A percentile compares a stretch with the other conserved stretches of the same genome.
Conservation (phyloP, 2,329 filamentous ascomycete species). For the Colletotrichum echinochloae region DNA sequence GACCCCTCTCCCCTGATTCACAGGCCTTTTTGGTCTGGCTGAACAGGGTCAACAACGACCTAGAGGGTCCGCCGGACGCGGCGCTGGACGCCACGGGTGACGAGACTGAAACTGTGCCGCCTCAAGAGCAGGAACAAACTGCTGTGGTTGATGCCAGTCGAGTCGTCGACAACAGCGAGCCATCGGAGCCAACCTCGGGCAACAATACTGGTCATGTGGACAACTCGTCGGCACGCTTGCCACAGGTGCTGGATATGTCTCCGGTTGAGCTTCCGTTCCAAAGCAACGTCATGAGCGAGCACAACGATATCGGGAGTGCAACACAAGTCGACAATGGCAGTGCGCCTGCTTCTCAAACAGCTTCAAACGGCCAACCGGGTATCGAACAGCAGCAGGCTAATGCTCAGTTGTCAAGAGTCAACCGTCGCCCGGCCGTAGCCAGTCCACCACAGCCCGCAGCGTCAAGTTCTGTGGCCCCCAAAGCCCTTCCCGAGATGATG, state of each 20-base stretch:
- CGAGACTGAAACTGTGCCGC: neutral
- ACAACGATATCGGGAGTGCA: neutral
- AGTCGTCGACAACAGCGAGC: accelerated
- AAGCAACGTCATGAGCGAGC: neutral
- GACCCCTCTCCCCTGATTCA: neutral
- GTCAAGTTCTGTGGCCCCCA: neutral
- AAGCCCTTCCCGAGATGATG: neutral
- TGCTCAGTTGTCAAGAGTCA: neutral
- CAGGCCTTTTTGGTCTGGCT: neutral
- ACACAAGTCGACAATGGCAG: neutral
- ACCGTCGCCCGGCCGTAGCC: neutral
- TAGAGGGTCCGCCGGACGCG: neutral
- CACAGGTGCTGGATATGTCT: neutral
- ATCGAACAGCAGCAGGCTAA: neutral
- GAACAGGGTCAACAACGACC: neutral
- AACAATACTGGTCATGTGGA: neutral
- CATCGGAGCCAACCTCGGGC: neutral
- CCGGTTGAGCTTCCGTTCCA: too few relatives aligned
- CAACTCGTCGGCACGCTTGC: neutral
- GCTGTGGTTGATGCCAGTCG: neutral
- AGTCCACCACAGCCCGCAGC: neutral
- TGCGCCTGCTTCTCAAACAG: neutral
- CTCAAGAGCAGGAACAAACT: neutral
- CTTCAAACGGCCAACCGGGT: neutral
- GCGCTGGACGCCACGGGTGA: neutral